phyloP scores from a whole-genome alignment of 345 rosid genomes.

The Lepidium sativum region DNA sequence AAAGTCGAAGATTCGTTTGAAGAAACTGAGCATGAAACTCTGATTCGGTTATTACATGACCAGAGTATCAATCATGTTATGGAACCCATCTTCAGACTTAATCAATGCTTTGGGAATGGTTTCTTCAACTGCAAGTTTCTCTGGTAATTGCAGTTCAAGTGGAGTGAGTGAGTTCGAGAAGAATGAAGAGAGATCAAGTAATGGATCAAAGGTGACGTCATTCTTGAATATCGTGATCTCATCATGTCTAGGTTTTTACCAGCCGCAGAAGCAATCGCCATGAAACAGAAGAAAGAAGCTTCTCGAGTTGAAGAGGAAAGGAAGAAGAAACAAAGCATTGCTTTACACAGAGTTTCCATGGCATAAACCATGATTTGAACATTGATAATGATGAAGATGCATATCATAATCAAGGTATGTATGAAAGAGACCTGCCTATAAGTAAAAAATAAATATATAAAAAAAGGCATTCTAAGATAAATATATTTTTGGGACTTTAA shows the following conservation, averaged over 20 bases:
- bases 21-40: constrained; percentile 13
- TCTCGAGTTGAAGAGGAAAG: constrained; percentile 32
- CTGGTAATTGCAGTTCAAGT: constrained; percentile 50
- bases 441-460: no score
- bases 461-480: no score
- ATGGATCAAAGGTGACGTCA: constrained; percentile 26
- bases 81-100: constrained; percentile 50
- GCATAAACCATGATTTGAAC: constrained; percentile 18
- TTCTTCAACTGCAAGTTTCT: constrained; percentile 45
- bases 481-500: no score
- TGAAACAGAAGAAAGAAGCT: constrained; percentile 50
- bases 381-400: neutral
- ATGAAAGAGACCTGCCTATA: no score
- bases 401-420: neutral
- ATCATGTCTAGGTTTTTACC: constrained; percentile 90
- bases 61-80: constrained; percentile 53
- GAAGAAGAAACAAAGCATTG: constrained; percentile 28
- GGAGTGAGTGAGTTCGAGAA: constrained; percentile 19
- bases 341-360: constrained; percentile 18
- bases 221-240: constrained; percentile 58
- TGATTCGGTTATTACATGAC: constrained; percentile 20
- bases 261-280: constrained; percentile 80
- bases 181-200: neutral
- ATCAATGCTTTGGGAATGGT: constrained; percentile 35
- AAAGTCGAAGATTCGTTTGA: no score